These are phyloP conservation scores for Clonostachys rosea DNA, from an alignment of 2,329 filamentous ascomycete species.

Conservation along the genomic window DNA sequence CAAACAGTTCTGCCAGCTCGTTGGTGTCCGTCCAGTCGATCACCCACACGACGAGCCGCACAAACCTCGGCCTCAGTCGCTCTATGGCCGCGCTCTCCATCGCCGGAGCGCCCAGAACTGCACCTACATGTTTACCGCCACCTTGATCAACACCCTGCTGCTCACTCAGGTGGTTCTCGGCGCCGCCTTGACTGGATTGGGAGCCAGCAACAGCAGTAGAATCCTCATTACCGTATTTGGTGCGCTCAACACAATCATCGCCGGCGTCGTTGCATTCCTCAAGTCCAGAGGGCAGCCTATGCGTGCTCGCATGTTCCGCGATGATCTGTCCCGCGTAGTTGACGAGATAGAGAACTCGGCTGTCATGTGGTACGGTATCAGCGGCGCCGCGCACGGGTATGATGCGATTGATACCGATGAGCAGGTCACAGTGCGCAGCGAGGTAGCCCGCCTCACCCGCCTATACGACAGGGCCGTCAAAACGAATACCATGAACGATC, in stretches of 20 bases:
- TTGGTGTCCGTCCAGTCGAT: conserved; percentile 8
- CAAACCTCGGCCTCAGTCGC: conserved; percentile 8
- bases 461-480: conserved; percentile 13
- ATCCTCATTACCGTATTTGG: conserved; percentile 12
- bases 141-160: conserved; percentile 11
- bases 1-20: conserved; percentile 10
- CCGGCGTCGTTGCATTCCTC: conserved; percentile 11
- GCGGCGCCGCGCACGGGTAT: conserved; percentile 8
- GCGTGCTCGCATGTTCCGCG: conserved; percentile 12
- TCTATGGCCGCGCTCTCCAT: conserved; percentile 9
- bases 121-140: conserved; percentile 10
- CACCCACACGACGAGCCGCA: conserved; percentile 5
- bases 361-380: conserved; percentile 14
- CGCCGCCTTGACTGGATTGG: conserved; percentile 12
- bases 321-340: conserved; percentile 12
- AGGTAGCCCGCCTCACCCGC: conserved; percentile 11
- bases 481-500: conserved; percentile 11
- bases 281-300: conserved; percentile 13
- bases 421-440: conserved; percentile 11
- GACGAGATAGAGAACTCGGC: conserved; percentile 14
- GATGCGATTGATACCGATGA: conserved; percentile 13
- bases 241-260: conserved; percentile 13
- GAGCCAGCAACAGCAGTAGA: conserved; percentile 8
- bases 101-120: conserved; percentile 6
- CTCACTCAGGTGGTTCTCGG: conserved; percentile 11